Evolutionary conservation across 2,329 filamentous ascomycete genomes (phyloP).

Genomic region (Golovinomyces cichoracearum): DNA sequence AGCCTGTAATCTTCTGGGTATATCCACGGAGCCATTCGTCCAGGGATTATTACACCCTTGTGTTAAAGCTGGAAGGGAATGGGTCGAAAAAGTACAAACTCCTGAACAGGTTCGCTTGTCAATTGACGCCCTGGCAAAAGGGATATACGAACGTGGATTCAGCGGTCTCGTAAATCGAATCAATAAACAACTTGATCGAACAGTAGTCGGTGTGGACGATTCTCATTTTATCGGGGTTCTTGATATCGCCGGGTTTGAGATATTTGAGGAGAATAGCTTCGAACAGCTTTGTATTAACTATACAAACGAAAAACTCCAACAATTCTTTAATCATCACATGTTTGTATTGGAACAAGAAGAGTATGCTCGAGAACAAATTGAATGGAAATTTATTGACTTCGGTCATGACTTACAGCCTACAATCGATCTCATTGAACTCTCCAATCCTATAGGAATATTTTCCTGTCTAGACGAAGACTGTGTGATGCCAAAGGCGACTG

Average conservation of each 20-base stretch:
- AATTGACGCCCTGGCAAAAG: conserved; percentile 78
- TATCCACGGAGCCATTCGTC: conserved; percentile 60
- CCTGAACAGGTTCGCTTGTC: conserved; percentile 82
- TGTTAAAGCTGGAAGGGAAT: conserved; percentile 87
- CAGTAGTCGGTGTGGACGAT: conserved; percentile 57
- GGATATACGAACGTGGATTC: conserved; percentile 91
- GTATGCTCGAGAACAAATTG: conserved; percentile 89
- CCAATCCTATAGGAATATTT: conserved; percentile 96
- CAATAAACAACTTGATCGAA: conserved; percentile 75
- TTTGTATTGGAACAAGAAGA: conserved; percentile 97
- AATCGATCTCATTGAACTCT: conserved; percentile 84
- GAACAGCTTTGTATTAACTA: conserved; percentile 99
- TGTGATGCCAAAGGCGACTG: conserved; percentile 96
- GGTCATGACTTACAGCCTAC: conserved; percentile 90
- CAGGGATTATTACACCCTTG: conserved; percentile 73
- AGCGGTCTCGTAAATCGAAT: conserved; percentile 78
- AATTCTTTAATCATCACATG: conserved; percentile 99
- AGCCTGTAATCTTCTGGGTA: conserved; percentile 63
- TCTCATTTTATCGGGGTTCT: conserved; percentile 92
- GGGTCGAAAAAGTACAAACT: conserved; percentile 96
- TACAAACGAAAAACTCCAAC: conserved; percentile 95
- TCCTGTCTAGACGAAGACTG: conserved; percentile 94
- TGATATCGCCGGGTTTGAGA: conserved; percentile 97
- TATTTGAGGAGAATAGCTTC: conserved; percentile 95
- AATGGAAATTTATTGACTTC: conserved; percentile 99